A percentile compares a stretch with the other conserved stretches of the same genome.
Evolutionary conservation across 305 asterid genomes (phyloP).

Genomic region (Fraxinus floribunda): DNA sequence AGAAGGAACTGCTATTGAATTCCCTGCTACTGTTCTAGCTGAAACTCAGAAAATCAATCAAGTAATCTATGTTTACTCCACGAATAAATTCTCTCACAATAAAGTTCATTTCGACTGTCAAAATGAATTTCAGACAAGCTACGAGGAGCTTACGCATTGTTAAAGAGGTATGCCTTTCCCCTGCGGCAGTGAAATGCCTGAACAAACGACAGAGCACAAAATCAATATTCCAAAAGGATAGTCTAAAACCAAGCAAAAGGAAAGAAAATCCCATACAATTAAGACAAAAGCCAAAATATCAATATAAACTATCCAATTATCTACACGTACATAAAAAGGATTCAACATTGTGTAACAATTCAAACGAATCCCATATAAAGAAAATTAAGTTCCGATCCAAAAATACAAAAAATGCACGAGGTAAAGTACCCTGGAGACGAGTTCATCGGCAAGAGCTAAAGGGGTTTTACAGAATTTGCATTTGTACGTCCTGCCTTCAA

Average conservation of each 20-base stretch:
- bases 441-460: slow-evolving; percentile 58
- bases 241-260: neutral
- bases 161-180: slow-evolving; percentile 85
- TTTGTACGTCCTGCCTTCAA: slow-evolving; percentile 67
- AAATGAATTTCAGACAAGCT: neutral
- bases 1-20: neutral
- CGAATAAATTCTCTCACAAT: neutral
- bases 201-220: slow-evolving; percentile 21
- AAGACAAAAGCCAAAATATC: neutral
- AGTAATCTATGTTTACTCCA: neutral
- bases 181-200: slow-evolving; percentile 73
- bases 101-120: neutral
- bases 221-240: slow-evolving; percentile 10
- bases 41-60: neutral
- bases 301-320: neutral
- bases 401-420: neutral
- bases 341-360: neutral
- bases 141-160: slow-evolving; percentile 54
- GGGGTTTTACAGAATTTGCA: slow-evolving; percentile 85
- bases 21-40: neutral
- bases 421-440: slow-evolving; percentile 52
- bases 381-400: neutral
- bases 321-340: neutral
- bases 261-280: too few species aligned
- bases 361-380: neutral